A percentile compares a stretch with the other conserved stretches of the same genome.
phyloP scores from a whole-genome alignment of 768 basidiomycete genomes.

The Termitomyces sp. region DNA sequence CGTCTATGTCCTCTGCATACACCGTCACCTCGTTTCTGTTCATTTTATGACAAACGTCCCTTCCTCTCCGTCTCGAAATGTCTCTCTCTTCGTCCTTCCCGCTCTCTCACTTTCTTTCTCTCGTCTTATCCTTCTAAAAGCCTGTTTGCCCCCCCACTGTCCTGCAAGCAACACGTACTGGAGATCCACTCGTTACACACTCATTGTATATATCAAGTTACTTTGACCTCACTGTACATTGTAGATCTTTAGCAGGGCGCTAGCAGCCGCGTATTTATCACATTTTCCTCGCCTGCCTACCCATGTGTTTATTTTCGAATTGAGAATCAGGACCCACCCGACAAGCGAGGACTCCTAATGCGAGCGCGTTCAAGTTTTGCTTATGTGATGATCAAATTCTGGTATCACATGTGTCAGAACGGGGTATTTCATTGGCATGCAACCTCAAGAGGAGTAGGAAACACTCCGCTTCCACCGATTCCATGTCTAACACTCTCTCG shows the following conservation, averaged over 20 bases:
- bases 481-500: conserved; percentile 48
- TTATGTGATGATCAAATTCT: conserved; percentile 6
- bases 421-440: conserved; percentile 8
- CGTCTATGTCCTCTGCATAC: conserved; percentile 16
- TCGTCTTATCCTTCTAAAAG: conserved; percentile 16
- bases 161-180: conserved; percentile 10
- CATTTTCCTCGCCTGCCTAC: conserved; percentile 7
- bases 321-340: background rate
- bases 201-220: conserved; percentile 9
- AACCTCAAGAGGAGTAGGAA: background rate
- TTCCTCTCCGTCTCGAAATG: conserved; percentile 5
- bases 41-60: conserved; percentile 4
- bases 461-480: background rate
- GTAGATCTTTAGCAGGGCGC: conserved; percentile 32
- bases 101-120: conserved; percentile 20
- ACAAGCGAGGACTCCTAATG: background rate
- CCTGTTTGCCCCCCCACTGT: conserved; percentile 1
- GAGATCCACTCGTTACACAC: conserved; percentile 7
- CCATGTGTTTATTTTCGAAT: background rate
- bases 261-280: conserved; percentile 22
- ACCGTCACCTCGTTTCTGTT: conserved; percentile 10
- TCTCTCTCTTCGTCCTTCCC: conserved; percentile 12
- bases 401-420: conserved; percentile 17
- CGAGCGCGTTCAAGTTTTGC: background rate
- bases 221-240: conserved; percentile 27